These are phyloP conservation scores for Haplographium delicatum DNA, from an alignment of 495 filamentous ascomycete genomes.

Conservation along the genomic window DNA sequence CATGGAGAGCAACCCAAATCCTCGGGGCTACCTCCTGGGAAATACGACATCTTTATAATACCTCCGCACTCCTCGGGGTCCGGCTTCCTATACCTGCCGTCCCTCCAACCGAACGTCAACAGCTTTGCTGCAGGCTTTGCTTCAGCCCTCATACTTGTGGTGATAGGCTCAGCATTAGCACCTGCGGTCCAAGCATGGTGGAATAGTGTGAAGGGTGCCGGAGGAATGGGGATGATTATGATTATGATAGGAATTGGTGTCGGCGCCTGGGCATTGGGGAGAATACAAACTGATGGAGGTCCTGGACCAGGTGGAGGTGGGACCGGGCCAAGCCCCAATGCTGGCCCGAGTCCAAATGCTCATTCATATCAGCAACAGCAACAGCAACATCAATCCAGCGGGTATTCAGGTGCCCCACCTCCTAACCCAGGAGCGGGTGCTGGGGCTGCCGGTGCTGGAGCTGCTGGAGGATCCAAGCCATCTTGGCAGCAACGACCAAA, in stretches of 20 bases:
- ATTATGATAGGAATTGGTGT: conserved; percentile 64
- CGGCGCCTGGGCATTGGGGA: conserved; percentile 69
- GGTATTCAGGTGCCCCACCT: conserved; percentile 13
- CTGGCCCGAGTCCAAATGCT: conserved; percentile 5
- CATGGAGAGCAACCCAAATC: conserved; percentile 61
- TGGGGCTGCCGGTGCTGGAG: conserved; percentile 24
- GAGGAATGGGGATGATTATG: conserved; percentile 55
- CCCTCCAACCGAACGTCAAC: conserved; percentile 75
- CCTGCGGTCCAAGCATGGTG: conserved; percentile 69
- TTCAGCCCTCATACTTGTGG: conserved; percentile 61
- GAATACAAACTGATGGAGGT: conserved; percentile 50
- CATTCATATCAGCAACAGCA: conserved; percentile 1
- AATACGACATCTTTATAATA: conserved; percentile 97
- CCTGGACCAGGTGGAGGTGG: conserved; percentile 24
- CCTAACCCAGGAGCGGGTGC: conserved; percentile 8
- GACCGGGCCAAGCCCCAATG: conserved; percentile 12
- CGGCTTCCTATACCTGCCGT: conserved; percentile 92
- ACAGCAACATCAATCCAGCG: conserved; percentile 5
- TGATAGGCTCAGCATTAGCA: conserved; percentile 59
- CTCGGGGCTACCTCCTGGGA: conserved; percentile 65
- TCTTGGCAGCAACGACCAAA: conserved; percentile 15
- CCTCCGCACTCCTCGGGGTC: conserved; percentile 87
- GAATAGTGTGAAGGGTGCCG: conserved; percentile 51
- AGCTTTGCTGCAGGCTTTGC: conserved; percentile 85
- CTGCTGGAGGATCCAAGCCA: conserved; percentile 12